A percentile compares a stretch with the other conserved stretches of the same genome.
phyloP scores from a whole-genome alignment of 176 grass and related monocot species.

The Musa beccarii region DNA sequence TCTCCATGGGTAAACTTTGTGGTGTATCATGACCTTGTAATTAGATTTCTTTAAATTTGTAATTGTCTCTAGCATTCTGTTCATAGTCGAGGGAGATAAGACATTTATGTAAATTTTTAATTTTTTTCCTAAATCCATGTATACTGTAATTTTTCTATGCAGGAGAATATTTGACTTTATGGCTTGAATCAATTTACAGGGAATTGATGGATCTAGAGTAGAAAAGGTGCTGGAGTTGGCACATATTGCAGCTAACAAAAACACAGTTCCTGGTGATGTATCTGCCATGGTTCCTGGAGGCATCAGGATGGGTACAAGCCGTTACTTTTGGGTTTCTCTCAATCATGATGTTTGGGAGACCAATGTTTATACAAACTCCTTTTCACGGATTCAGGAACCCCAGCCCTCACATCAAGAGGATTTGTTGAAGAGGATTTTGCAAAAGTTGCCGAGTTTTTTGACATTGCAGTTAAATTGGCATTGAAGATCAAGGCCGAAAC shows the following conservation, averaged over 20 bases:
- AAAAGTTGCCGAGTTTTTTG: constrained; percentile 91
- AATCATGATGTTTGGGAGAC: background rate
- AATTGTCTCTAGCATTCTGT: background rate
- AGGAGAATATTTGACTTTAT: background rate
- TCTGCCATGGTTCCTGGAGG: constrained; percentile 99
- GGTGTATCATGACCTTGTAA: background rate
- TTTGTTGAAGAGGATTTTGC: constrained; percentile 95
- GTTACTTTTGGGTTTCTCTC: background rate
- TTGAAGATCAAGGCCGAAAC: constrained; percentile 75
- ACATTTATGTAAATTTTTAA: background rate
- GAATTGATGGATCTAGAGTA: constrained; percentile 93
- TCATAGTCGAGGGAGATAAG: background rate
- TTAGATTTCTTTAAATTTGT: background rate
- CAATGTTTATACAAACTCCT: background rate
- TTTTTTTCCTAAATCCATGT: background rate
- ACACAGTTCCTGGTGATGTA: constrained; percentile 97
- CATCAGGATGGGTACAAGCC: constrained; percentile 85
- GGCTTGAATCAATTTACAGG: constrained; percentile 35
- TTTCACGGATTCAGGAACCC: constrained; percentile 53
- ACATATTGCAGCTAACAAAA: constrained; percentile 99
- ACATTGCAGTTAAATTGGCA: constrained; percentile 73
- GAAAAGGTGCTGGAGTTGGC: constrained; percentile 87
- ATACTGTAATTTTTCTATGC: background rate
- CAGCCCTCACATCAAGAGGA: constrained; percentile 92
- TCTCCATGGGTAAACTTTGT: background rate